Conservation (phyloP, 805 yeast species). For the Brettanomyces bruxellensis region DNA sequence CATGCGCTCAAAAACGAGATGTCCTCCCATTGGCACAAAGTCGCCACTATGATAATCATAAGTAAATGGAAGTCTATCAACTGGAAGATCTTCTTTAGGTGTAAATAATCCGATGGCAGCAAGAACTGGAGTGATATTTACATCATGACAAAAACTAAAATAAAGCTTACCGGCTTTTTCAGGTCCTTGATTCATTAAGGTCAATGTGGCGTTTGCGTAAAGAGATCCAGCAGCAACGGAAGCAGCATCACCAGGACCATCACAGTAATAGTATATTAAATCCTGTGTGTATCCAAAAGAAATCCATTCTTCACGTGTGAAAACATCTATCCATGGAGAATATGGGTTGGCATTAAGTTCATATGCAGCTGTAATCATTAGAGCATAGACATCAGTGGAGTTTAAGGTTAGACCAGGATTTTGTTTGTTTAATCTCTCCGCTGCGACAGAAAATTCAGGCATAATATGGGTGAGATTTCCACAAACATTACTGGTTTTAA, state of each 20-base stretch:
- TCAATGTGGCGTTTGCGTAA: slow-evolving; percentile 37
- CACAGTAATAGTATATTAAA: slow-evolving; percentile 43
- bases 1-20: slow-evolving; percentile 36
- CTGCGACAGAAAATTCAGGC: slow-evolving; percentile 28
- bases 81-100: slow-evolving; percentile 31
- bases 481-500: slow-evolving; percentile 31
- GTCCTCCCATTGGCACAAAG: slow-evolving; percentile 43
- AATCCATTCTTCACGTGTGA: slow-evolving; percentile 58
- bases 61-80: slow-evolving; percentile 32
- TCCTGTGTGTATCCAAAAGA: slow-evolving; percentile 50
- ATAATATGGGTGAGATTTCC: slow-evolving; percentile 19
- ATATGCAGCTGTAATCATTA: slow-evolving; percentile 59
- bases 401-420: slow-evolving; percentile 46
- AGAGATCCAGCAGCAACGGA: slow-evolving; percentile 50
- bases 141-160: slow-evolving; percentile 65
- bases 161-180: slow-evolving; percentile 32
- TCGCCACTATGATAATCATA: slow-evolving; percentile 19
- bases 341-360: slow-evolving; percentile 60
- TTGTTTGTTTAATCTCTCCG: slow-evolving; percentile 41
- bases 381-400: slow-evolving; percentile 35
- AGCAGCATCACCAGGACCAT: slow-evolving; percentile 52
- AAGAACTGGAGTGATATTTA: slow-evolving; percentile 46
- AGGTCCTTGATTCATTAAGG: slow-evolving; percentile 22
- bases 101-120: slow-evolving; percentile 52
- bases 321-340: slow-evolving; percentile 55